These are phyloP conservation scores for Termitomyces sp. DNA, from an alignment of 768 basidiomycete species.

Conservation along the genomic window DNA sequence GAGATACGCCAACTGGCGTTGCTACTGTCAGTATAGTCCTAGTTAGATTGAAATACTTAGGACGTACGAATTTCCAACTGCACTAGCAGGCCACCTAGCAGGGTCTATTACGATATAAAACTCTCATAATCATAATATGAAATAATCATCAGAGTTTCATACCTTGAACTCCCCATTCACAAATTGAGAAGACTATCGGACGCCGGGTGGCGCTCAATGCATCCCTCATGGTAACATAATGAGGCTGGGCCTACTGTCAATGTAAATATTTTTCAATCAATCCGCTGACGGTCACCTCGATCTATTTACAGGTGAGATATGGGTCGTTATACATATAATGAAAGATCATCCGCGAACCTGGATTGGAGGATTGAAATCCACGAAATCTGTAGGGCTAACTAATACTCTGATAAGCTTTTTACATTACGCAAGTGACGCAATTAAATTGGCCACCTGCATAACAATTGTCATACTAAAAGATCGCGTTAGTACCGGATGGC, in stretches of 20 bases:
- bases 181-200: slow-evolving; percentile 51
- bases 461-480: slow-evolving; percentile 45
- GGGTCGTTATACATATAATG: background rate
- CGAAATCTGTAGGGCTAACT: slow-evolving; percentile 44
- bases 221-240: slow-evolving; percentile 45
- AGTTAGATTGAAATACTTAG: background rate
- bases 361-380: slow-evolving; percentile 44
- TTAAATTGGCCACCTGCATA: slow-evolving; percentile 33
- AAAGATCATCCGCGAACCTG: slow-evolving; percentile 23
- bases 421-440: background rate
- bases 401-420: background rate
- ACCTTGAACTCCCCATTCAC: slow-evolving; percentile 48
- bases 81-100: slow-evolving; percentile 46
- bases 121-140: no score
- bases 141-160: background rate
- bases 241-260: slow-evolving; percentile 27
- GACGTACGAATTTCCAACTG: slow-evolving; percentile 45
- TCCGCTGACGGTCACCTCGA: slow-evolving; percentile 27
- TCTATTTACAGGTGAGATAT: slow-evolving; percentile 21
- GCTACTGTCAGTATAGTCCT: background rate
- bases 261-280: background rate
- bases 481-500: background rate
- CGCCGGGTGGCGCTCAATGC: slow-evolving; percentile 43
- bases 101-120: slow-evolving; percentile 32
- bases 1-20: slow-evolving; percentile 41